Evolutionary conservation across 177 flowering plant genomes (phyloP).

Genomic region (Vitis hybrid): DNA sequence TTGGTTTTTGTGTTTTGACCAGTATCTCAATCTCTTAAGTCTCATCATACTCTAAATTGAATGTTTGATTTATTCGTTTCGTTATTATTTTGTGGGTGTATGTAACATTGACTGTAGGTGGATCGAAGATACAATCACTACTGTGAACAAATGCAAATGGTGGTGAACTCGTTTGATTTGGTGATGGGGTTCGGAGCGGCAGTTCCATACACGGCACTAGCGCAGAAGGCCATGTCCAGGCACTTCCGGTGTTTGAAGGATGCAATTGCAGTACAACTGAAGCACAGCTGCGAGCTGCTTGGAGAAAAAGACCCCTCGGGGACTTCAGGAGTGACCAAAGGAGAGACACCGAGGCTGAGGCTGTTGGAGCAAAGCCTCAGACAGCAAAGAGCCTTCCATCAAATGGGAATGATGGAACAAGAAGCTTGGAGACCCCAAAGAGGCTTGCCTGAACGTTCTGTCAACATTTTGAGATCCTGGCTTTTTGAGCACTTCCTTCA

Average conservation of each 20-base stretch:
- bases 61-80: neutral
- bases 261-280: slow-evolving; percentile 67
- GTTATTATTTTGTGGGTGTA: neutral
- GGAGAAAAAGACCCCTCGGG: slow-evolving; percentile 82
- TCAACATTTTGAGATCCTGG: slow-evolving; percentile 92
- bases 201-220: slow-evolving; percentile 80
- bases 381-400: slow-evolving; percentile 86
- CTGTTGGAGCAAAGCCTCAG: slow-evolving; percentile 82
- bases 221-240: slow-evolving; percentile 96
- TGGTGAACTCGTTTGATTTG: slow-evolving; percentile 87
- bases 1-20: too few relatives aligned
- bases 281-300: slow-evolving; percentile 73
- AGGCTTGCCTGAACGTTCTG: slow-evolving; percentile 92
- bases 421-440: slow-evolving; percentile 99
- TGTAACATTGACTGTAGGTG: slow-evolving; percentile 46
- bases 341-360: slow-evolving; percentile 89
- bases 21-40: too few relatives aligned
- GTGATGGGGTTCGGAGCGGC: slow-evolving; percentile 96
- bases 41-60: neutral
- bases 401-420: slow-evolving; percentile 97
- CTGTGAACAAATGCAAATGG: slow-evolving; percentile 94
- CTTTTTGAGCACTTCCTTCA: slow-evolving; percentile 96
- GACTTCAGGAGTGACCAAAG: slow-evolving; percentile 68
- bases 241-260: slow-evolving; percentile 93
- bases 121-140: slow-evolving; percentile 88